phyloP scores from a whole-genome alignment of 1,139 yeast genomes.

The Pneumocystis jirovecii region DNA sequence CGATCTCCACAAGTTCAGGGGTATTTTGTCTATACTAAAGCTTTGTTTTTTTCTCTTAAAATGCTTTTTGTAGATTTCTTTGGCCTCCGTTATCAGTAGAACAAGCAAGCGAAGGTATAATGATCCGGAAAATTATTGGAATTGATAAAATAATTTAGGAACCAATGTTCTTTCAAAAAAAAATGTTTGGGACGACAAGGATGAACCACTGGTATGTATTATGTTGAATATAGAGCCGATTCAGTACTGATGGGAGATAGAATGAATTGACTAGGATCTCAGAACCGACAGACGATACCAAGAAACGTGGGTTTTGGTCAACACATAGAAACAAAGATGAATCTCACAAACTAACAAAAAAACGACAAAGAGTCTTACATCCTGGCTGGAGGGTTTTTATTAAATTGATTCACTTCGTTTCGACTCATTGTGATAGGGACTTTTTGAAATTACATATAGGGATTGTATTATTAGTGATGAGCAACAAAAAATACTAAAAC shows the following conservation, averaged over 20 bases:
- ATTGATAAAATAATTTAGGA: background rate
- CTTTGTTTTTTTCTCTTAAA: background rate
- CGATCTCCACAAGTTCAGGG: background rate
- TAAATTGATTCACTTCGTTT: background rate
- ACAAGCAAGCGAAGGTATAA: background rate
- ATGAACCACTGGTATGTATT: background rate
- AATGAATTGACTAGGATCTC: background rate
- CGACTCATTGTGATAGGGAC: background rate
- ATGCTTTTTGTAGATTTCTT: background rate
- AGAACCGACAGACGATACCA: background rate
- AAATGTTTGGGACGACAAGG: background rate
- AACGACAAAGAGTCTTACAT: background rate
- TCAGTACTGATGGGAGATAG: background rate
- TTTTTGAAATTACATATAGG: background rate
- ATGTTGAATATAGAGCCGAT: background rate
- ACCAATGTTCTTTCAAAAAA: background rate
- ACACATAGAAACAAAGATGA: background rate
- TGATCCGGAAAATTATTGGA: background rate
- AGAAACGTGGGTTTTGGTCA: background rate
- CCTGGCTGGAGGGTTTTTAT: background rate
- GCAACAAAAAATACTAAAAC: background rate
- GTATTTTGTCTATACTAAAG: background rate
- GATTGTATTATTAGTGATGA: background rate
- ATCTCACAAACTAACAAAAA: background rate
- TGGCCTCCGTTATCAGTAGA: background rate